These are phyloP conservation scores for Colletotrichum trifolii DNA, from an alignment of 2,329 filamentous ascomycete species.

Conservation along the genomic window DNA sequence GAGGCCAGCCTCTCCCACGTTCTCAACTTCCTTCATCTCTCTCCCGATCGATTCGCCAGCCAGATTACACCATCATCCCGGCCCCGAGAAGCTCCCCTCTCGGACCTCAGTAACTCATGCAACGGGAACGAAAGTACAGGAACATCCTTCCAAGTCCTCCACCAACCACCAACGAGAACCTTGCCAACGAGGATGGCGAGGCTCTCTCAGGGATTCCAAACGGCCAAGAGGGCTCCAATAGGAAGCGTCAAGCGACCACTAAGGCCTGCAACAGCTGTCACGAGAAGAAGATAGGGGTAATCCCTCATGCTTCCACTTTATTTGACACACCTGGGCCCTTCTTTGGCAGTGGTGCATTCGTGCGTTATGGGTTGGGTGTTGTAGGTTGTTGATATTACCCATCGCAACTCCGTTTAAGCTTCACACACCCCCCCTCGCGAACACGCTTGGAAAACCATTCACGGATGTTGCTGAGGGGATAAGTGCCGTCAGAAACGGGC, in stretches of 20 bases:
- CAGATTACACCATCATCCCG: neutral
- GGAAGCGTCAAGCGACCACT: conserved; percentile 16
- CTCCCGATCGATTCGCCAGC: conserved; percentile 12
- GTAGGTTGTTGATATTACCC: no score
- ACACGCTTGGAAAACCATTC: no score
- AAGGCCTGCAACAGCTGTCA: conserved; percentile 26
- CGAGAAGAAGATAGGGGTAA: conserved; percentile 34
- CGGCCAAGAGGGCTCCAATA: conserved; percentile 20
- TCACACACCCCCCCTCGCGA: no score
- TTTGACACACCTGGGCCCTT: neutral
- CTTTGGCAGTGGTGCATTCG: neutral
- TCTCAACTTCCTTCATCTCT: neutral
- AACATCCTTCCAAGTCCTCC: conserved; percentile 25
- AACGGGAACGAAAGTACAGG: conserved; percentile 30
- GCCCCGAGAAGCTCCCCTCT: conserved; percentile 9
- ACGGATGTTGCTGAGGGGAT: no score
- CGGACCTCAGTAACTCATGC: conserved; percentile 24
- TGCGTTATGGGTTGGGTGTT: no score
- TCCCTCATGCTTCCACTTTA: neutral
- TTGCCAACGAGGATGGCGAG: conserved; percentile 4
- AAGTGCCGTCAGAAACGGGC: no score
- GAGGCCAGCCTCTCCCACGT: neutral
- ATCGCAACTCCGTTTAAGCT: no score
- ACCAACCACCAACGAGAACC: neutral
- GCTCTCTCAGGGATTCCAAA: neutral